Base-by-base conservation (phyloP, 2,329 filamentous ascomycete species). In the Colletotrichum simmondsii region DNA sequence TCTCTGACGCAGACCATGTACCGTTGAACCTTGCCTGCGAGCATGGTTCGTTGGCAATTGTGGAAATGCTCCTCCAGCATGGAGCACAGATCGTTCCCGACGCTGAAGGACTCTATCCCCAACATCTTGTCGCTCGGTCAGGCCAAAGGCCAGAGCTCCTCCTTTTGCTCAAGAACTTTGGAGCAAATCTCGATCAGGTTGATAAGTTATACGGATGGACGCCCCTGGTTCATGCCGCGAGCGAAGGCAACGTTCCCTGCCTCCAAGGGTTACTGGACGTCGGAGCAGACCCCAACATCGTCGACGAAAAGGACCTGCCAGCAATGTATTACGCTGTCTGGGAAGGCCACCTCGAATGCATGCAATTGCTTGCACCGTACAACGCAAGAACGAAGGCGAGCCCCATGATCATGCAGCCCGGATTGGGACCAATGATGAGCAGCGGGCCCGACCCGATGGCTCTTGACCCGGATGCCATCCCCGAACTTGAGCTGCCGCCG, bases 121-220 rank as follows among this genome's bases (percentile, higher is more conserved):
- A 98, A 80, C 97, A 99, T 83, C 89, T 98, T 42, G 96, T 98
- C 24, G 96, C 97, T 28, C 90, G 97, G 68, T 97, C 96, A 35
- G 95, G 95, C 3, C 92, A 95, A 79, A 93, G 92, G 0, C 93
- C 95, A 1, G 88, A 94, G 67, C 89, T 98, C 32, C 87, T 98
- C 12, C 85, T 95, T 16, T 87, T 98, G 52, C 87, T 99, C 14
- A 93, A 95, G 80, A 88, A 93, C 63, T 95, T 97, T 78, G 95
- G 95, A 1, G 96, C 95, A 26, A 92, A 99, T 80, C 88, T 99
- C 56, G 91, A 99, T 78, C 95, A 98, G 81, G 88, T 94, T 37
- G 97, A 99, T 82, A 98, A 98, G 83, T 88, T 99, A 19, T 98
- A 98, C 77, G 95, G 96, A 73, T 99, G 97, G 97, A 98, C 97